Evolutionary conservation across 1,284 basidiomycete species (phyloP), one percentile per base, ranked within the genome.

Genomic region (Mycena sp.): DNA sequence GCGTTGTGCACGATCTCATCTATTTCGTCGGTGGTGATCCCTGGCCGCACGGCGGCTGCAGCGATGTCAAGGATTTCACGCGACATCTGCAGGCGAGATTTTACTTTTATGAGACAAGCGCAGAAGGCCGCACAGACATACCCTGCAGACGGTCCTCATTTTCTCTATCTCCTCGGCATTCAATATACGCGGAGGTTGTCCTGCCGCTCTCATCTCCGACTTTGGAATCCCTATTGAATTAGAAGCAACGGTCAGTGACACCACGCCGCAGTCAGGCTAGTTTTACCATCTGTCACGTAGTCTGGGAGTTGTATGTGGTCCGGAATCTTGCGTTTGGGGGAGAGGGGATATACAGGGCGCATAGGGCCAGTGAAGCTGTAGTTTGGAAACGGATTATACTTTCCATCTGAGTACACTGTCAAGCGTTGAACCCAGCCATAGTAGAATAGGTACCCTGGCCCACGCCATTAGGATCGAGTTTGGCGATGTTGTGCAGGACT

Each of bases 1-100:
- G 95, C 98, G 74, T 95, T 90, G 83, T 99, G 97, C n/a, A 98
- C 96, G 76, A 99, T 92, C 76, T 91, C 92, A 82, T 99, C 98
- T 67, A 98, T 88, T 80, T 96, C 95, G 80, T 99, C 96, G 1
- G 98, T 99, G 2, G 97, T 98, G 66, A 98, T 89, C 52, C 98
- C 98, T 14, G 96, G 95, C 67, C 89, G 88, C 75, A 99, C 85
- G 78, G 92, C 88, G 0, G 96, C 89, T 0, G 96, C 97, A 20
- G 95, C 93, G 71, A 95, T 87, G 81, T 99, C 96, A 25, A 99
- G 88, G 13, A 99, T 93, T 85, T 99, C 96, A 73, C 98, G 87
- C 13, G 71, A 74, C 71, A 76, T 74, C 70, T 67, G n/a, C 38
- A 54, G 55, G 62, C 56, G 55, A n/a, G 22, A 52, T 13, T 62